Evolutionary conservation across 2,329 filamentous ascomycete species (phyloP).

Genomic region (Nothomitra cinnamomea): DNA sequence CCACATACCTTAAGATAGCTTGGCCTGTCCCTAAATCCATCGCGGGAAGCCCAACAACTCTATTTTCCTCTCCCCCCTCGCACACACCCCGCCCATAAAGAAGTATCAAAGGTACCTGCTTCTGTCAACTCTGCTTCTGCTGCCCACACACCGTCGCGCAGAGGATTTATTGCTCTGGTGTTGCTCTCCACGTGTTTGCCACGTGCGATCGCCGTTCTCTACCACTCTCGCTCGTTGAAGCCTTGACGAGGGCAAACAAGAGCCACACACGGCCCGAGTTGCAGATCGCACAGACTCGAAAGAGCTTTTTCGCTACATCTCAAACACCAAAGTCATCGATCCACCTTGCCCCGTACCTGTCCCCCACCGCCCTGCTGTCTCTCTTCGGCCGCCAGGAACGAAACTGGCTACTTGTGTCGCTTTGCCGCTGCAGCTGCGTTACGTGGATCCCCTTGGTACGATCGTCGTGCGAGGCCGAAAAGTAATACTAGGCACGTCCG

Average conservation of each 20-base stretch:
- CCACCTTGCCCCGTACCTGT: background rate
- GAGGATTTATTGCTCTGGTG: background rate
- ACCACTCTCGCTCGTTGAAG: background rate
- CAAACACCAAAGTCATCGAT: background rate
- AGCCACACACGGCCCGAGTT: background rate
- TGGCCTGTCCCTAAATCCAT: background rate
- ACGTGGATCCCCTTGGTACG: slow-evolving; percentile 1
- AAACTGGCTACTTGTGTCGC: slow-evolving; percentile 1
- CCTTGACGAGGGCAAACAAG: background rate
- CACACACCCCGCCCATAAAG: background rate
- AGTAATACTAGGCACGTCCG: background rate
- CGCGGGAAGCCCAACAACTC: slow-evolving; percentile 1
- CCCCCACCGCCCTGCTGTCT: background rate
- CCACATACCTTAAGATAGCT: background rate
- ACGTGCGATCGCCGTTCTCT: slow-evolving; percentile 1
- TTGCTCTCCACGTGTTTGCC: background rate
- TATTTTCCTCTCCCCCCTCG: background rate
- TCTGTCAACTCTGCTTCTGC: background rate
- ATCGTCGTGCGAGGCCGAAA: background rate
- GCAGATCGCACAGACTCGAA: slow-evolving; percentile 4
- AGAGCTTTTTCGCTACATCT: slow-evolving; percentile 2
- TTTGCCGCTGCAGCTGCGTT: background rate
- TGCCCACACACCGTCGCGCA: background rate
- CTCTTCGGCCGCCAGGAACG: background rate
- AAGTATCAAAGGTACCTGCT: too few relatives aligned